A percentile compares a stretch with the other conserved stretches of the same genome.
phyloP scores from a whole-genome alignment of 2,329 filamentous ascomycete genomes.

The Fusarium floridanum region DNA sequence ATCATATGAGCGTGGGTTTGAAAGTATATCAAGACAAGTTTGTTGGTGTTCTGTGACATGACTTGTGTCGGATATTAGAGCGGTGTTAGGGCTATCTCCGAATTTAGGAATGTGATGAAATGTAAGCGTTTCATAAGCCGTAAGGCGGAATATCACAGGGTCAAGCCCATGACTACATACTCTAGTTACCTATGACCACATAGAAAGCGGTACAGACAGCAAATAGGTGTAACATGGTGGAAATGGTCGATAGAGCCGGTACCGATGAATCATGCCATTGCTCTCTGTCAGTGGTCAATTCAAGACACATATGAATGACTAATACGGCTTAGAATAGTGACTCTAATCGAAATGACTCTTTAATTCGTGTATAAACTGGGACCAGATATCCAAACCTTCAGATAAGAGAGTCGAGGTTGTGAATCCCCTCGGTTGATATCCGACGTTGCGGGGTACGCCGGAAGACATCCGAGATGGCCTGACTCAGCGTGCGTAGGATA shows the following conservation, averaged over 20 bases:
- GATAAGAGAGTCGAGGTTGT: not conserved
- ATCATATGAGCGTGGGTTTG: not conserved
- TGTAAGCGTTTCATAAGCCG: not conserved
- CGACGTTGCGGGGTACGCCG: constrained; percentile 12
- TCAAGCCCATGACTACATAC: not conserved
- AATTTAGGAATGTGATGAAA: not conserved
- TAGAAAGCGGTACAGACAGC: no score
- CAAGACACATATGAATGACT: not conserved
- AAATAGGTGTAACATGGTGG: no score
- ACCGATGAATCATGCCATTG: no score
- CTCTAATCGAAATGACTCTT: not conserved
- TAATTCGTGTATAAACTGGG: not conserved
- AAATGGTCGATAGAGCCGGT: no score
- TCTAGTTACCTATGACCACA: no score
- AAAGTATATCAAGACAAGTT: not conserved
- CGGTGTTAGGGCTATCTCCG: not conserved
- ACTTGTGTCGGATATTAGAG: not conserved
- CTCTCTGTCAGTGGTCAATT: no score
- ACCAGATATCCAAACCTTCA: not conserved
- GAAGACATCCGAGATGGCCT: not conserved
- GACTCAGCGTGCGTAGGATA: not conserved
- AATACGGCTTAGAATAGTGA: no score
- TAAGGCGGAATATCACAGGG: not conserved
- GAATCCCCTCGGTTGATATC: not conserved
- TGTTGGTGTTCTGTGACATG: not conserved